Evolutionary conservation across 2,329 filamentous ascomycete genomes (phyloP).

Genomic region (Fusarium albidum): DNA sequence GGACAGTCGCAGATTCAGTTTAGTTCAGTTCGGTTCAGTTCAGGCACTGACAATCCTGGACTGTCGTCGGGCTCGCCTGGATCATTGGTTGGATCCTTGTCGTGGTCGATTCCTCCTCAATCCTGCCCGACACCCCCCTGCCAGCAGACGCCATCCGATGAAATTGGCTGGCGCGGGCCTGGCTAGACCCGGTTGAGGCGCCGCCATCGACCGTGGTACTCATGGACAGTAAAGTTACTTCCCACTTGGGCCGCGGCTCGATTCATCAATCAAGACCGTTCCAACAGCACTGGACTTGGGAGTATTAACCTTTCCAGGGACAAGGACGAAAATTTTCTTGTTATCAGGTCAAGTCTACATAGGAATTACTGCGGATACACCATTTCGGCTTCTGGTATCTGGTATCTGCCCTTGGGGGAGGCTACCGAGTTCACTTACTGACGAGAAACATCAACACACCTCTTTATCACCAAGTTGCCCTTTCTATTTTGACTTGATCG

Average conservation of each 20-base stretch:
- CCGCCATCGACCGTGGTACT: conserved; percentile 14
- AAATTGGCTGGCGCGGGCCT: conserved; percentile 18
- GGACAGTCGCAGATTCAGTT: too few species aligned
- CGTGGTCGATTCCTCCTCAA: not conserved
- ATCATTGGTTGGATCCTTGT: not conserved
- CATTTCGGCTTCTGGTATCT: too few species aligned
- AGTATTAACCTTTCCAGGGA: not conserved
- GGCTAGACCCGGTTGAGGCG: conserved; percentile 24
- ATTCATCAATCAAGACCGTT: not conserved
- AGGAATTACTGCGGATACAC: too few species aligned
- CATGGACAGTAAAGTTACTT: too few species aligned
- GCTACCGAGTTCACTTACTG: not conserved
- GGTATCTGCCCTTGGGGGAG: too few species aligned
- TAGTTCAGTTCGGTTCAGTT: too few species aligned
- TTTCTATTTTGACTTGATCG: conserved; percentile 16
- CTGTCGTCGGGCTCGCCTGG: not conserved
- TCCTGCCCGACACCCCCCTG: not conserved
- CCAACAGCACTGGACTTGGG: not conserved
- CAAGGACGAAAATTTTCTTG: not conserved
- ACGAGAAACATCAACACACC: not conserved
- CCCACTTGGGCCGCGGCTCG: conserved; percentile 4
- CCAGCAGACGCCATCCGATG: conserved; percentile 15
- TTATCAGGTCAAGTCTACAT: too few species aligned
- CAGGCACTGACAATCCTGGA: not conserved
- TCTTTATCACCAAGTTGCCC: conserved; percentile 3